Evolutionary conservation across 108 stramenopile genomes (phyloP), one percentile per base, ranked within the genome.

Genomic region (Cyclostephanos tholiformis): DNA sequence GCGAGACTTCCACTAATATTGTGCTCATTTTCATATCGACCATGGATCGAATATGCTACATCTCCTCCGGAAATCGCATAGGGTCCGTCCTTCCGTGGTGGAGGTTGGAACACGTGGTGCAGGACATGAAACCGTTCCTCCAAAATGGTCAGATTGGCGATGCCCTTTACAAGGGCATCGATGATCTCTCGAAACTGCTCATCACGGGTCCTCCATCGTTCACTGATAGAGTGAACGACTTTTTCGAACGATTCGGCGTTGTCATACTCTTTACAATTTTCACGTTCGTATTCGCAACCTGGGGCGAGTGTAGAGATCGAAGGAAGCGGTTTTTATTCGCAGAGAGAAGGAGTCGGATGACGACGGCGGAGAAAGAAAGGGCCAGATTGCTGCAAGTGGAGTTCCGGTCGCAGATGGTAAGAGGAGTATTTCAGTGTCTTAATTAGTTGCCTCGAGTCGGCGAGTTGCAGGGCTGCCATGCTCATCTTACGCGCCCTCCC

Each of bases 241-340:
- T 90, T 65, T 49, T 91, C 43, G 59, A 84, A 29, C 69, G 91
- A 46, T 95, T 92, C 78, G 92, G 92, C 7, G 78, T 91, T 12
- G 91, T 93, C 19, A 86, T 95, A 80, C 84, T 75, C 27, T 92
- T 95, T 79, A 90, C 90, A 6, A 57, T 86, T 6, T 92, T 91
- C 48, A 92, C 94, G 30, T 92, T 95, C 63, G 59, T 86, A 1
- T 92, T 95, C 86, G 93, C 91, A 0, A 87, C 89, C 0, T 95
- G 90, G 89, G 93, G 91, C 22, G 91, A 95, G 67, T 90, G 86
- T 56, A 84, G 92, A 16, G 92, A 95, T 74, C 72, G 95, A 38
- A 71, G 84, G 20, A 90, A 89, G 68, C 75, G 92, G 43, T 84
- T 84, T 51, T 71, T 90, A 60, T 85, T 86, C 61, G 89, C 88